Evolutionary conservation across 805 yeast genomes (phyloP), one percentile per base, ranked within the genome.

Genomic region (Teunomyces atbi): DNA sequence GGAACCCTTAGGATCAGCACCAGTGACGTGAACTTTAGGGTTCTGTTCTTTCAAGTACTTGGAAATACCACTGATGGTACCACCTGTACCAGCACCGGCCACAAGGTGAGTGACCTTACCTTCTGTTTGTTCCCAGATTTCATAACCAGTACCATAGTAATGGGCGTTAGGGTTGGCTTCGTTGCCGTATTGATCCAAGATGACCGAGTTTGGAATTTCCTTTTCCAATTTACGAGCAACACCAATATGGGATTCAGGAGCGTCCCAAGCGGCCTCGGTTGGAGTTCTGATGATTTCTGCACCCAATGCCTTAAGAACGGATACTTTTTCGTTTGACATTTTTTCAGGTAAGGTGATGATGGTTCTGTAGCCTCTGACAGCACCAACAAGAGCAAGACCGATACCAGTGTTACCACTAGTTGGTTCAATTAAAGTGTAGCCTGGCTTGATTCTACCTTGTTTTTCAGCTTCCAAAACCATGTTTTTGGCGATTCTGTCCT

Each of bases 41-140:
- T 86, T 77, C 65, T 84, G 77, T 63, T 82, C 87, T 71, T 87
- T 87, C 57, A 92, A 73, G 65, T 75, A 94, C 49, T 76, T 76
- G 3, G 96, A 79, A 23, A 90, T 90, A 46, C 99, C 99, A n/a
- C 96, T 75, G 39, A 92, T 89, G 1, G 99, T 94, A 47, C 99
- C 99, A 68, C 96, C 96, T 47, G 96, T 88, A 69, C 96, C 96
- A 6, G 96, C 96, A 65, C 96, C 96, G 32, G 96, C 96, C 45
- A 89, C 86, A 38, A 89, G 73, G 50, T 84, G 89, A 45, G 81
- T 81, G 45, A 89, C 73, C 49, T 82, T 78, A 29, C 91, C 88
- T 20, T 76, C 67, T 12, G 92, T 79, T 68, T 88, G 96, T 50
- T 82, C 81, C 83, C 90, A 86, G 58, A 88, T 88, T 69, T 88